phyloP scores from a whole-genome alignment of 1,139 yeast genomes.

The Yamadazyma kanchanaburiensis region DNA sequence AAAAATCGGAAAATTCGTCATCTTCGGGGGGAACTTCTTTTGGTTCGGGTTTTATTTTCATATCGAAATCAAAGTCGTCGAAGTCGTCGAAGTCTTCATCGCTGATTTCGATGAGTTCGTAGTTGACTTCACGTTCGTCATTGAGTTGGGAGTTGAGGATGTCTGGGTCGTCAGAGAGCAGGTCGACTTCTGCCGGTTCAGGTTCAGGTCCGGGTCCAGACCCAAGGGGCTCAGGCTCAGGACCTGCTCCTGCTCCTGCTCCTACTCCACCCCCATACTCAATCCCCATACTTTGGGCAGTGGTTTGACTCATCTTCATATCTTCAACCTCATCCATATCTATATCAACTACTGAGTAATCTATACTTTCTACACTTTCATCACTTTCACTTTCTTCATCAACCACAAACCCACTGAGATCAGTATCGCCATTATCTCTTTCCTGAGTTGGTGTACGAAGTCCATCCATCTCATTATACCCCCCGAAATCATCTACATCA shows the following conservation, averaged over 20 bases:
- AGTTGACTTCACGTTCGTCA: constrained; percentile 38
- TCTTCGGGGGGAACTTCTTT: not conserved
- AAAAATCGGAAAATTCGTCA: constrained; percentile 11
- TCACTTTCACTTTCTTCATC: constrained; percentile 15
- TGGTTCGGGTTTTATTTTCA: too few relatives aligned
- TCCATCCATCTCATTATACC: constrained; percentile 39
- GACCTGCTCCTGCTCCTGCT: constrained; percentile 26
- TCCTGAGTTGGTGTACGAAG: constrained; percentile 36
- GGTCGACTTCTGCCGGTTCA: constrained; percentile 10
- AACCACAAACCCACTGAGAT: constrained; percentile 36
- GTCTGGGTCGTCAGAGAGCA: constrained; percentile 3
- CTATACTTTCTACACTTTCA: constrained; percentile 15
- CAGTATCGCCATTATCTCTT: constrained; percentile 22
- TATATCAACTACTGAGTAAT: constrained; percentile 8
- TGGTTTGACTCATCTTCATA: constrained; percentile 28
- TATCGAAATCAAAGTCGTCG: constrained; percentile 25
- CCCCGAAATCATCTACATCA: constrained; percentile 46
- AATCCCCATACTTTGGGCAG: constrained; percentile 28
- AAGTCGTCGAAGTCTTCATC: constrained; percentile 30
- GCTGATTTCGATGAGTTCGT: constrained; percentile 28
- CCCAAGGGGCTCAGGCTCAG: constrained; percentile 16
- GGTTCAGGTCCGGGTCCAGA: constrained; percentile 27
- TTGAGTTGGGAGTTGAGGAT: constrained; percentile 38
- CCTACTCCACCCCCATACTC: constrained; percentile 17
- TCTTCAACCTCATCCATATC: constrained; percentile 23